Evolutionary conservation across 352 stramenopile species (phyloP), one percentile per base, ranked within the genome.

Genomic region (Phytophthora citrophthora): DNA sequence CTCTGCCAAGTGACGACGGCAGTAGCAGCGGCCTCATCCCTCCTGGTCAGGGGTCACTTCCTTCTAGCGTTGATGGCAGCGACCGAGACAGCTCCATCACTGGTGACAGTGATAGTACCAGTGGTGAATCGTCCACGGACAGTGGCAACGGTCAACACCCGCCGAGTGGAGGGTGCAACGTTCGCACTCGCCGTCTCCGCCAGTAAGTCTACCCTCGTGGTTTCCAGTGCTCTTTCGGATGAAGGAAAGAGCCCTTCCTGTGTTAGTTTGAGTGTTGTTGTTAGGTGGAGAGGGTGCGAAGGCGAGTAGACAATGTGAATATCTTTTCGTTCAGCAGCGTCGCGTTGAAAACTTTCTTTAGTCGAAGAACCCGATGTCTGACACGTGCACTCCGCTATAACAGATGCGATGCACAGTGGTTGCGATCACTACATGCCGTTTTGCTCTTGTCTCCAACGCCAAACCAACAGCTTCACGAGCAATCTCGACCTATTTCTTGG

Each of bases 111-210:
- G 45, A 63, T 18, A 50, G 45, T 18, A 47, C 31, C 15, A 45
- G 32, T 5, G 47, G 38, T 7, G 46, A 53, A 29, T 10, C 32
- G 7, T 57, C 56, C 10, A 39, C 32, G 39, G 39, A 39, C 24
- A 16, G 27, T 8, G 47, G 40, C 13, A 29, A 48, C n/a, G 13
- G 40, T 2, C 32, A 55, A 1, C 24, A 12, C 13, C 44, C 44
- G 1, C 27, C 50, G 1, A 61, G 6, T 1, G 59, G 36, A n/a
- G 59, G 59, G 10, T 67, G 59, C 59, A 24, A 61, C 32, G 59
- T 67, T 36, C 59, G 59, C 4, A 40, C 57, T 49, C 59, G 59
- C 32, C 59, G 50, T 46, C 50, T 67, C 27, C 59, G 59, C 10
- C 59, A 67, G 41, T 61, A 51, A 46, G 2, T 20, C 20, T 20